These are phyloP conservation scores for Cerioporus squamosus DNA, from an alignment of 1,284 basidiomycete species.

Conservation along the genomic window DNA sequence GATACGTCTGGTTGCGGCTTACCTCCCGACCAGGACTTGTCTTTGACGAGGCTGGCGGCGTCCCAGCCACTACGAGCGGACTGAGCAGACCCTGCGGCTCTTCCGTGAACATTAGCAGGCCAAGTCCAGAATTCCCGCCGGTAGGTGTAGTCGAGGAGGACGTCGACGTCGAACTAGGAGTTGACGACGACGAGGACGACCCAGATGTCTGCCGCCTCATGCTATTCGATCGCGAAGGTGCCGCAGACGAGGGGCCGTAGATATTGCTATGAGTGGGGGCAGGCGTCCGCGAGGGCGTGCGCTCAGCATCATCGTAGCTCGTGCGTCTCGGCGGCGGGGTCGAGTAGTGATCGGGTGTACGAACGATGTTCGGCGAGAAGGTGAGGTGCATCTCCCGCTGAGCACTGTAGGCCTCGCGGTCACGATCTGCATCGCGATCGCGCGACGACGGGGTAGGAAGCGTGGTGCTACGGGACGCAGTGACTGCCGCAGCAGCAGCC, in stretches of 20 bases:
- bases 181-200: constrained; percentile 10
- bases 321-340: constrained; percentile 13
- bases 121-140: constrained; percentile 26
- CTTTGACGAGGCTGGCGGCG: constrained; percentile 24
- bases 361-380: constrained; percentile 66
- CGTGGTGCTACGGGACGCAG: background rate
- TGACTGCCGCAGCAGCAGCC: constrained; percentile 12
- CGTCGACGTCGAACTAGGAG: constrained; percentile 12
- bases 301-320: constrained; percentile 14
- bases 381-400: constrained; percentile 60
- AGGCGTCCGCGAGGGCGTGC: constrained; percentile 22
- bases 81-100: constrained; percentile 60
- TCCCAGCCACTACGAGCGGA: constrained; percentile 49
- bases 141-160: constrained; percentile 24
- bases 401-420: constrained; percentile 46
- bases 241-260: constrained; percentile 26
- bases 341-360: constrained; percentile 62
- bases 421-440: constrained; percentile 6
- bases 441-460: constrained; percentile 22
- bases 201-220: constrained; percentile 20
- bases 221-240: constrained; percentile 27
- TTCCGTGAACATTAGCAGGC: constrained; percentile 46
- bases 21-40: constrained; percentile 33
- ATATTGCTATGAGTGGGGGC: constrained; percentile 25
- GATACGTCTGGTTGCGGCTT: constrained; percentile 41